Percentiles rank a stretch among this genome's conserved stretches.
phyloP scores from a whole-genome alignment of 139 green algal species.

The Chloropicon primus region DNA sequence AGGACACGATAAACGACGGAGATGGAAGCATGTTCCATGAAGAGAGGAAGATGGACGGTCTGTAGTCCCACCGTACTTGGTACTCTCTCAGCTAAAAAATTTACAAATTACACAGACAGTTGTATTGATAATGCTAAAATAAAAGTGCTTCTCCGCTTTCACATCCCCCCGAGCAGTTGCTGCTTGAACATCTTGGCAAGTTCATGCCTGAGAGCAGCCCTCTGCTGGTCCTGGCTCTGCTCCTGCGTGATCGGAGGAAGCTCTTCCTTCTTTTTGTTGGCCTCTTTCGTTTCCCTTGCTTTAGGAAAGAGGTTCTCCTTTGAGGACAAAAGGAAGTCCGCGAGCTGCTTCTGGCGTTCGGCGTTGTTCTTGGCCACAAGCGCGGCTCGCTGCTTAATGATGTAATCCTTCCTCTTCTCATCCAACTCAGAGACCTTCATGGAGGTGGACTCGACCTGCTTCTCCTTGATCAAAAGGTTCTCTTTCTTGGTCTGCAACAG shows the following conservation, averaged over 20 bases:
- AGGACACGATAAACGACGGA: slow-evolving; percentile 91
- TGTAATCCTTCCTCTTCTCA: slow-evolving; percentile 3
- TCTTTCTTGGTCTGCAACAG: slow-evolving; percentile 1
- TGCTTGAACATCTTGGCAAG: background rate
- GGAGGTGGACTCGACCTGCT: background rate
- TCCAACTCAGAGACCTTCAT: background rate
- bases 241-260: background rate
- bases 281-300: background rate
- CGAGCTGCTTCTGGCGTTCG: slow-evolving; percentile 5
- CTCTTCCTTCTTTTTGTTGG: background rate
- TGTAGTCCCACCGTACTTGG: no score
- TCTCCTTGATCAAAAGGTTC: background rate
- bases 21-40: slow-evolving; percentile 32
- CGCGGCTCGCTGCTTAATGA: slow-evolving; percentile 5
- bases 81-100: no score
- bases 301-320: background rate
- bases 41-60: background rate
- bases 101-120: background rate
- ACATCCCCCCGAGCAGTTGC: background rate
- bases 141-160: background rate
- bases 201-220: background rate
- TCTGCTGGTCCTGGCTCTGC: background rate
- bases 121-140: background rate
- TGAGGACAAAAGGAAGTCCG: background rate
- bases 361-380: slow-evolving; percentile 6